Evolutionary conservation across 1,139 yeast species (phyloP), one percentile per base, ranked within the genome.

Genomic region (Suzukiozyma palmioleophila): DNA sequence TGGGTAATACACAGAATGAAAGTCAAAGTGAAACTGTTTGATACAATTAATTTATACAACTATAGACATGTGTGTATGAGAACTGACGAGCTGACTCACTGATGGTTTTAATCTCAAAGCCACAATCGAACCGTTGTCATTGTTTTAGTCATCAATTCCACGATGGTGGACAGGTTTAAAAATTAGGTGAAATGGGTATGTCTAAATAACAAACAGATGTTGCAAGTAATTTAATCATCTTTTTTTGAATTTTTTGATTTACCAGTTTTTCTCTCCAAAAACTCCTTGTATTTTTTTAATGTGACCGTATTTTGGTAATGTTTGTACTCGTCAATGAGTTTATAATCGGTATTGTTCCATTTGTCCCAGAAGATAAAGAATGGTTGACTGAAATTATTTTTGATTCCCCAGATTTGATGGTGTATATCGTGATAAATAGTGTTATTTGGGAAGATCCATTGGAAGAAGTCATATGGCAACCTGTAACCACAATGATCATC

Each of bases 401-500:
- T 89, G 64, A 92, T 83, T 26, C 98, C 98, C 76, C 94, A 92
- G 52, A 79, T 79, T 68, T 92, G 98, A 64, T 92, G 98, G 59
- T 92, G 98, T 51, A 92, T 89, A 63, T 92, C 98, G 58, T 92
- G 98, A 61, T 89, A 92, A 30, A 89, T 84, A 10, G 97, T 87
- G 56, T 92, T 90, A 66, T 92, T 92, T 45, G 97, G 97, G 74
- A 92, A 92, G 12, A 90, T 42, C 32, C 79, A 58, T 66, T 92
- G 98, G 70, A 92, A 85, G 26, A 90, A 80, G 60, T 92, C 98
- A 60, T 68, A 85, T 13, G 97, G 98, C 43, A 92, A 68, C 35
- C 89, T 80, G 62, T 90, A 92, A 14, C 98, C 98, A 62, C 97
- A 92, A 62, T 92, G 98, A 61, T 92, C 98, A 60, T 92, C 98